Evolutionary conservation across 306 rosid species (phyloP).

Genomic region (Vigna unguiculata): DNA sequence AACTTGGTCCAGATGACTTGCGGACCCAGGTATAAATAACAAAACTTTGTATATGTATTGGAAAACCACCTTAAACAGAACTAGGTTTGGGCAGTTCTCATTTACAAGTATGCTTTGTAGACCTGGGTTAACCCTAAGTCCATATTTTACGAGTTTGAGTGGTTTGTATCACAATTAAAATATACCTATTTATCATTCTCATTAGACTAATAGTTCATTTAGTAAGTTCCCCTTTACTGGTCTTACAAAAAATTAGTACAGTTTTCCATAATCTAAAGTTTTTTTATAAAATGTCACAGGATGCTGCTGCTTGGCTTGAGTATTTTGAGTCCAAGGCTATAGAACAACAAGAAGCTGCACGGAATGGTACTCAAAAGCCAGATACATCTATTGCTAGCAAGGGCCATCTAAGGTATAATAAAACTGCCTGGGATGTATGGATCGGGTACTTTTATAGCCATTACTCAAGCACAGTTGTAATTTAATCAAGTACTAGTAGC

Average conservation of each 20-base stretch:
- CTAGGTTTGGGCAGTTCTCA: neutral
- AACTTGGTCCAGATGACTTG: slow-evolving; percentile 84
- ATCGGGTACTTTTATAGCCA: slow-evolving; percentile 17
- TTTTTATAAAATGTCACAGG: slow-evolving; percentile 57
- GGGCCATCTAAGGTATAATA: slow-evolving; percentile 83
- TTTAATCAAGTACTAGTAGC: neutral
- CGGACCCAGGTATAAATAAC: slow-evolving; percentile 69
- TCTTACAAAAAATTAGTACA: neutral
- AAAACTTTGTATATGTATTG: neutral
- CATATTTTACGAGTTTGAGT: neutral
- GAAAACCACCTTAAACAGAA: no score
- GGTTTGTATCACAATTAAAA: neutral
- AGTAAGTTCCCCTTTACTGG: neutral
- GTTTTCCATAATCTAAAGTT: neutral
- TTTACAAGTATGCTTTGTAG: neutral
- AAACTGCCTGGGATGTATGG: slow-evolving; percentile 31
- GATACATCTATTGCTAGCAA: slow-evolving; percentile 93
- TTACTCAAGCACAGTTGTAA: neutral
- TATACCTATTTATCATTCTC: neutral
- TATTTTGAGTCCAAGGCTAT: slow-evolving; percentile 94
- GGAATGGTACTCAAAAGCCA: slow-evolving; percentile 84
- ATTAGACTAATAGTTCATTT: neutral
- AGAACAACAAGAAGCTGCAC: slow-evolving; percentile 94
- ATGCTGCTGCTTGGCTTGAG: slow-evolving; percentile 97
- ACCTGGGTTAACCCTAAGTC: neutral